Conservation (phyloP, 441 rosid species). For the Rhodomyrtus psidioides region DNA sequence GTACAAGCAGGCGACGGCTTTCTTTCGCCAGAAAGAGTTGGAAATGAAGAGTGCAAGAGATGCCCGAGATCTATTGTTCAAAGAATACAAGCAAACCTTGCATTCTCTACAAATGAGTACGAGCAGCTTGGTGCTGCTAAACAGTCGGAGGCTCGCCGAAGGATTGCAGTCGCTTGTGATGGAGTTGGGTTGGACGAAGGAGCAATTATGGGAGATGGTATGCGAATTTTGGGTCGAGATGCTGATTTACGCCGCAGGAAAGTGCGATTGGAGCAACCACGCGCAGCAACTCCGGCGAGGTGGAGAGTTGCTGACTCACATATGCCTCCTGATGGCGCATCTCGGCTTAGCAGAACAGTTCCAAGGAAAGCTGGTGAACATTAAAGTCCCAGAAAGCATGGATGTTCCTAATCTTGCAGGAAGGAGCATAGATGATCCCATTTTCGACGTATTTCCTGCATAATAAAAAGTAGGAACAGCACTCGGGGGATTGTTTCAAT, state of each 20-base stretch:
- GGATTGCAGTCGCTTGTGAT: background rate
- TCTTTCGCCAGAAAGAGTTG: background rate
- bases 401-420: background rate
- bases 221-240: background rate
- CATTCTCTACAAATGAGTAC: background rate
- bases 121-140: background rate
- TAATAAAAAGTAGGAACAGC: background rate
- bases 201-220: background rate
- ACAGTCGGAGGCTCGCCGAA: background rate
- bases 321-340: background rate
- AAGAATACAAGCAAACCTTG: background rate
- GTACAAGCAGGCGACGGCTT: background rate
- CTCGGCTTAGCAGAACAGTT: background rate
- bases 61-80: background rate
- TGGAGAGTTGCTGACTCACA: background rate
- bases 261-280: background rate
- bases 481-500: background rate
- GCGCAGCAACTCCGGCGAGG: background rate
- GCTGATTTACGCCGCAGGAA: background rate
- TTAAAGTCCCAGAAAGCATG: background rate
- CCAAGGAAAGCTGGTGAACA: background rate
- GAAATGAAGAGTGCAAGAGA: background rate
- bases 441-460: background rate
- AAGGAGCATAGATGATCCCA: background rate
- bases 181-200: background rate